Evolutionary conservation across 306 rosid genomes (phyloP).

Genomic region (Ceratonia siliqua): DNA sequence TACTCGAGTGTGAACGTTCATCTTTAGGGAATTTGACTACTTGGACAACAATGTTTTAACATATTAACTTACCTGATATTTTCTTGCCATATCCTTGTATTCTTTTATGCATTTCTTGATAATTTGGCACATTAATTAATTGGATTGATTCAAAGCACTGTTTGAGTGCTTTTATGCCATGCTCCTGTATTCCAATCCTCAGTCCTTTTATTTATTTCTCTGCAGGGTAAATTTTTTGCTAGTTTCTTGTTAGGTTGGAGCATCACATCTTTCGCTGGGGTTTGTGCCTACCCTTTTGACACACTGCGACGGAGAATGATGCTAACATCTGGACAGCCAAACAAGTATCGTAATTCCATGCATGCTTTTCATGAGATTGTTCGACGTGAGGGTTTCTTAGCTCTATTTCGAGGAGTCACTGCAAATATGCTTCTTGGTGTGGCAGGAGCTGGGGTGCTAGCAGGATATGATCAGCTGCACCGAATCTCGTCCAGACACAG

Average conservation of each 20-base stretch:
- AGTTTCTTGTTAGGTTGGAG: conserved; percentile 97
- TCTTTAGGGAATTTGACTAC: not conserved
- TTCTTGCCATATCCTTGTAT: not conserved
- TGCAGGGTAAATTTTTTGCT: conserved; percentile 86
- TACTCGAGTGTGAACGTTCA: conserved; percentile 31
- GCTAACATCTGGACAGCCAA: conserved; percentile 86
- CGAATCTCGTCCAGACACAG: conserved; percentile 50
- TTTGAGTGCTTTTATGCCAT: conserved; percentile 20
- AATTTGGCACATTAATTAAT: not conserved
- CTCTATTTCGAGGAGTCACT: conserved; percentile 77
- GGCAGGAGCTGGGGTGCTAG: conserved; percentile 96
- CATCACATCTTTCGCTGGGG: conserved; percentile 74
- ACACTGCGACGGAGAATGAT: conserved; percentile 91
- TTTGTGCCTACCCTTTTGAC: conserved; percentile 95
- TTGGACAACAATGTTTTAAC: conserved; percentile 13
- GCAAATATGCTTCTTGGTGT: conserved; percentile 96
- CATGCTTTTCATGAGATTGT: conserved; percentile 84
- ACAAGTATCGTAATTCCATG: conserved; percentile 59
- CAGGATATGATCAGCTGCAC: conserved; percentile 86
- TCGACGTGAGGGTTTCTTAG: conserved; percentile 67
- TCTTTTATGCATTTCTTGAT: not conserved
- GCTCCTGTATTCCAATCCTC: not conserved
- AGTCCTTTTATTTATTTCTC: conserved; percentile 27
- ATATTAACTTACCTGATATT: not conserved
- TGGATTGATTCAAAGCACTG: not conserved